These are phyloP conservation scores for Colletotrichum lini DNA, from an alignment of 2,329 filamentous ascomycete species.

Conservation along the genomic window DNA sequence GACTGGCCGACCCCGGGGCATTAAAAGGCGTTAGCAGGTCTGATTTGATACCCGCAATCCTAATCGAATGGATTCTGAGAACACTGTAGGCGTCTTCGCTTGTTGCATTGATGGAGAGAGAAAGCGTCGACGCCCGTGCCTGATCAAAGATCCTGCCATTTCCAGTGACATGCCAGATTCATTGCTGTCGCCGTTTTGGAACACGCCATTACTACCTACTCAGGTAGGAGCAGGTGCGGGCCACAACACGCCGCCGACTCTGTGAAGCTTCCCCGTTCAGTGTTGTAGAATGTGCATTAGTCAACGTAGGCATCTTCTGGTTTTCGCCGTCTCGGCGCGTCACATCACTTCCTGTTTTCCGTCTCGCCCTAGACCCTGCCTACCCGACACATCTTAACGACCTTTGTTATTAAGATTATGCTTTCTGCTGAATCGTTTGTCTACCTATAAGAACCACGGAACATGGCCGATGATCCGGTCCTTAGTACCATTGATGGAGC, in stretches of 20 bases:
- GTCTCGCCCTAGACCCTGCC: neutral
- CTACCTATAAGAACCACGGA: neutral
- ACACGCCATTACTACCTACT: too few species aligned
- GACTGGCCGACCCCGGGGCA: conserved; percentile 37
- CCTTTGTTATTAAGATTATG: neutral
- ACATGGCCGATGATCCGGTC: conserved; percentile 15
- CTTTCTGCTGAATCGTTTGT: neutral
- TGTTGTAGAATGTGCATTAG: neutral
- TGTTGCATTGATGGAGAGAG: neutral
- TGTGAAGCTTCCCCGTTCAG: too few species aligned
- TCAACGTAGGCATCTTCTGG: neutral
- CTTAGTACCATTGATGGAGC: neutral
- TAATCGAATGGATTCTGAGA: conserved; percentile 42
- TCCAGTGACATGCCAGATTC: neutral
- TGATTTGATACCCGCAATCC: conserved; percentile 45
- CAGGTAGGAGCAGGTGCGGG: neutral
- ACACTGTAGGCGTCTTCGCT: neutral
- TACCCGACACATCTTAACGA: neutral
- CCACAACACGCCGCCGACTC: too few species aligned
- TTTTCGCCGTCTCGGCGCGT: neutral
- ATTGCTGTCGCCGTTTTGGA: neutral
- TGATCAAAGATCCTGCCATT: neutral
- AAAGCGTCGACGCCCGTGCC: neutral
- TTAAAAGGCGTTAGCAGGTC: conserved; percentile 42
- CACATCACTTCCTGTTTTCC: neutral